Base-by-base conservation (phyloP, 208 protist species). In the Herpetomonas tarakana region DNA sequence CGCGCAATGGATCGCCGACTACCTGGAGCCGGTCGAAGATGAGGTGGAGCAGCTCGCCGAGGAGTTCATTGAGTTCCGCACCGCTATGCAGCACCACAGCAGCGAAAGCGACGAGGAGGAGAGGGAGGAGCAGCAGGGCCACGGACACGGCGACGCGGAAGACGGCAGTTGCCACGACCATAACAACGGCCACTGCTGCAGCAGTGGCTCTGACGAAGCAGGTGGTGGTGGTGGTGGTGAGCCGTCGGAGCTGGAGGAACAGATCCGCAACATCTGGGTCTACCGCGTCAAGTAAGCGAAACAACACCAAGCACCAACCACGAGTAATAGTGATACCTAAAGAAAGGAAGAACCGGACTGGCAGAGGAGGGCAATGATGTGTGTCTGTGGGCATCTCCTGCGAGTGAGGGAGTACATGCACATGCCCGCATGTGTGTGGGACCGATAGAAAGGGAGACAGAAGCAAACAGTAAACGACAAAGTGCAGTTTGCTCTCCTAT, bases 221-320 rank as follows among this genome's bases (percentile, higher is more conserved):
- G 35, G 35, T 6, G 35, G 14, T 14, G 9, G 14, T 14, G 35
- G 35, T 6, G 35, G 14, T 6, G 14, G 46, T 25, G 18, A 18
- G 54, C 16, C 31, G 19, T 39, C 19, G 3, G 80, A 86, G 38
- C 29, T 83, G 57, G 47, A 22, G 27, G 80, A 86, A 54, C 31
- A 65, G 52, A 54, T 86, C 11, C 53, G 50, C 1, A 71, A 72
- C n/a, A 80, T 86, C 27, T 63, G 46, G n/a, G 80, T 86, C 12
- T 86, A 86, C 58, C 64, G 68, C 30, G 76, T 86, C 3, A 51
- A 62, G 44, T 86, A 74, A 57, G 14, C 27, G 12, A 14, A n/a
- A 67, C 21, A 39, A 29, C 44, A 19, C 26, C 31, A 28, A 3
- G 3, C 51, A 28, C 2, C 18, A n/a, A 25, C 62, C n/a, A 61